A percentile compares a stretch with the other conserved stretches of the same genome.
Conservation (phyloP, 176 grass and related monocot genomes). For the Carex scoparia region DNA sequence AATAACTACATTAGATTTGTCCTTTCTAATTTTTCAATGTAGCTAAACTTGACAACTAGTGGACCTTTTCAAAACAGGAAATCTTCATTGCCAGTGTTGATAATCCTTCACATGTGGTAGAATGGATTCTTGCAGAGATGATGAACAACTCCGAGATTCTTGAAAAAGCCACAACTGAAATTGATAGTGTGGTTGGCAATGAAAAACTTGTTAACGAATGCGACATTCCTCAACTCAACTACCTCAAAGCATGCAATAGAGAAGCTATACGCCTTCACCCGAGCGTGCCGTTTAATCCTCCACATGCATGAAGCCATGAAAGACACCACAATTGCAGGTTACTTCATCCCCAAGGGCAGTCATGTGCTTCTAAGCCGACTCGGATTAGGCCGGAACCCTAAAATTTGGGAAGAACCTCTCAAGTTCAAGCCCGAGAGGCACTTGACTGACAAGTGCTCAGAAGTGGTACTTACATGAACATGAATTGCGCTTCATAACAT, state of each 20-base stretch:
- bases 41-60: neutral
- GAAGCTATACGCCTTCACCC: slow-evolving; percentile 37
- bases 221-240: slow-evolving; percentile 14
- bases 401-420: slow-evolving; percentile 25
- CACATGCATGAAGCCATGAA: slow-evolving; percentile 27
- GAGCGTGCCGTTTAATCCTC: slow-evolving; percentile 21
- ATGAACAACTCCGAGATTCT: slow-evolving; percentile 20
- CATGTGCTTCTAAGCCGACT: slow-evolving; percentile 20
- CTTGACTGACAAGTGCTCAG: neutral
- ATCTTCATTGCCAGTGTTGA: slow-evolving; percentile 12
- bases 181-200: slow-evolving; percentile 25
- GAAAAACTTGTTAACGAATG: slow-evolving; percentile 26
- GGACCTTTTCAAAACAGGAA: slow-evolving; percentile 3
- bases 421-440: slow-evolving; percentile 23
- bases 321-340: slow-evolving; percentile 10
- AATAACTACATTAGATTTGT: neutral
- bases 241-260: slow-evolving; percentile 24
- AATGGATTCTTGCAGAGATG: slow-evolving; percentile 35
- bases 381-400: slow-evolving; percentile 22
- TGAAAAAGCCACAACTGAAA: slow-evolving; percentile 22
- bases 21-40: neutral
- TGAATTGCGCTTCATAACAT: slow-evolving; percentile 30
- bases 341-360: slow-evolving; percentile 33
- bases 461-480: slow-evolving; percentile 24
- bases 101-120: slow-evolving; percentile 28